Conservation (phyloP, 139 green algal genomes). For the Monoraphidium neglectum region DNA sequence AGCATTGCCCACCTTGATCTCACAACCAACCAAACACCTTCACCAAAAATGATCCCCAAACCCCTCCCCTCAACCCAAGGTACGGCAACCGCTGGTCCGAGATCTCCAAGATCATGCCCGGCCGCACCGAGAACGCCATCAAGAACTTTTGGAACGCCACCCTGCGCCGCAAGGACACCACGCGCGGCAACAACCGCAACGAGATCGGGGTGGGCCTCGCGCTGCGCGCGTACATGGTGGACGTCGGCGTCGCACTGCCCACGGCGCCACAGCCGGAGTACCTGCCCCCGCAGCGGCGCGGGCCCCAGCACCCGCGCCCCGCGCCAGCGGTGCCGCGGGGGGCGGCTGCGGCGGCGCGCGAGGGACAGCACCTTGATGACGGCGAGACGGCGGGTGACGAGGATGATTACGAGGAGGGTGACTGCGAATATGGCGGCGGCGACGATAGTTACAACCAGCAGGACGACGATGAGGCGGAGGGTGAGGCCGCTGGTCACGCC, state of each 20-base stretch:
- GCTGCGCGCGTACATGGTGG: conserved; percentile 41
- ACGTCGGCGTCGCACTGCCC: conserved; percentile 26
- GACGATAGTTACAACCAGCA: neutral
- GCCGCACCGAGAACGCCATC: conserved; percentile 63
- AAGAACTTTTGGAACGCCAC: conserved; percentile 92
- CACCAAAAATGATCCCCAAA: neutral
- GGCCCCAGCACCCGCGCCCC: conserved; percentile 2
- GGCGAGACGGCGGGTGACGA: neutral
- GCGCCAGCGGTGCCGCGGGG: conserved; percentile 1
- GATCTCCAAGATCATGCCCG: conserved; percentile 41
- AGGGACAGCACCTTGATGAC: neutral
- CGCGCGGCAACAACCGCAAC: neutral
- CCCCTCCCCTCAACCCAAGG: neutral
- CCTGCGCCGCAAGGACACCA: conserved; percentile 52
- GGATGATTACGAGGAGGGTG: neutral
- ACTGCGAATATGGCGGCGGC: neutral
- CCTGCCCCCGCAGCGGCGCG: neutral
- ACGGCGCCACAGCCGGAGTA: neutral
- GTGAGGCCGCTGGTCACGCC: too few species aligned
- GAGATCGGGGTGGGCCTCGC: neutral
- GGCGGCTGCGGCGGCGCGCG: neutral
- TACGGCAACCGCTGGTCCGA: conserved; percentile 53
- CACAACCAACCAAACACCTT: neutral
- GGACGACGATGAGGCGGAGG: too few species aligned
- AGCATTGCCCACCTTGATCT: neutral